phyloP scores from a whole-genome alignment of 228 moss, liverwort and hornwort species.

The Sphagnum magellanicum region DNA sequence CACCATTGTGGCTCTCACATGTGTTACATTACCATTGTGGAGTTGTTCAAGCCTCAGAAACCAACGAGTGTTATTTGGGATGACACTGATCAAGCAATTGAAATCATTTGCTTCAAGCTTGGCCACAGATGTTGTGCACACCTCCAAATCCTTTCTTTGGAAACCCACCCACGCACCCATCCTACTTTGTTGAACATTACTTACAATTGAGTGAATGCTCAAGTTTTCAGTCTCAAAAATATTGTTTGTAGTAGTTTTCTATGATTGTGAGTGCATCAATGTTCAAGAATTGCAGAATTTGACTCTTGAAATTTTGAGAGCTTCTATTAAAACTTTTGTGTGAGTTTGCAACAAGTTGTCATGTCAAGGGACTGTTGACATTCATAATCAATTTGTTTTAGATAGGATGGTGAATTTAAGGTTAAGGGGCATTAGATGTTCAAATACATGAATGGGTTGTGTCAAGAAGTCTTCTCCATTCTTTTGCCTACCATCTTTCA shows the following conservation, averaged over 20 bases:
- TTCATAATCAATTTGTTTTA: slow-evolving; percentile 85
- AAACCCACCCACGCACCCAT: slow-evolving; percentile 83
- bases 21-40: slow-evolving; percentile 60
- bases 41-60: slow-evolving; percentile 85
- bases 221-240: too few relatives aligned
- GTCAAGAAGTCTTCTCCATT: slow-evolving; percentile 83
- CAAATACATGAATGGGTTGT: slow-evolving; percentile 85
- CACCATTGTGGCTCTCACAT: slow-evolving; percentile 67
- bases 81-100: slow-evolving; percentile 72
- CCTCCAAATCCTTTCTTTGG: slow-evolving; percentile 17
- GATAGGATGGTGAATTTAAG: slow-evolving; percentile 69
- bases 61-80: slow-evolving; percentile 91
- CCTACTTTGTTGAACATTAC: neutral
- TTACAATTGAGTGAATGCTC: too few relatives aligned
- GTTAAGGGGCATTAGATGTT: slow-evolving; percentile 78
- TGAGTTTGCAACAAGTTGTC: slow-evolving; percentile 43
- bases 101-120: slow-evolving; percentile 87
- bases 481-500: slow-evolving; percentile 59
- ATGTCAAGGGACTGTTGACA: slow-evolving; percentile 82
- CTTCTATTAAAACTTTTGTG: neutral
- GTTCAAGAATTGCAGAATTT: too few relatives aligned
- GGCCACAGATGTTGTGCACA: slow-evolving; percentile 18
- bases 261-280: too few relatives aligned
- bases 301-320: too few relatives aligned
- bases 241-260: too few relatives aligned